Percentiles rank a stretch among this genome's conserved stretches.
phyloP scores from a whole-genome alignment of 345 rosid species.

The Pseudoturritis turrita region DNA sequence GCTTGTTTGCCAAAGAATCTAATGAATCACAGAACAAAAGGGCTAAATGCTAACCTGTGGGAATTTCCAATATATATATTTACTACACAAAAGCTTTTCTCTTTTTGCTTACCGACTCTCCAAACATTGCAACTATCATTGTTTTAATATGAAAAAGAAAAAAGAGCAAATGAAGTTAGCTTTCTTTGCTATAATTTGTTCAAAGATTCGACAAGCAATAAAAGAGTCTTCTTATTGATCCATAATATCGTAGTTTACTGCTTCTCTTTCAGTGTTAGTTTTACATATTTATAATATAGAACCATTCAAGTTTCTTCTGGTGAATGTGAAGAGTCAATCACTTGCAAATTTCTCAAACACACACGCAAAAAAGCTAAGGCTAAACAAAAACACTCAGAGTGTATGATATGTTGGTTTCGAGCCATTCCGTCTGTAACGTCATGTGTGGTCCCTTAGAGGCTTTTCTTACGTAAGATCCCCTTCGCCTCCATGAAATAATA shows the following conservation, averaged over 20 bases:
- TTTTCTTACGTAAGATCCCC: slow-evolving; percentile 1
- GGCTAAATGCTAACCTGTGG: slow-evolving; percentile 13
- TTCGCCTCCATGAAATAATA: slow-evolving; percentile 22
- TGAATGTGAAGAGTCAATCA: not conserved
- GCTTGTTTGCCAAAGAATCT: not conserved
- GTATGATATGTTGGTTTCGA: not conserved
- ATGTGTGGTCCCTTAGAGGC: not conserved
- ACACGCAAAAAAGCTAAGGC: not conserved
- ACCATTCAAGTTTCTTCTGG: not conserved
- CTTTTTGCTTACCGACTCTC: not conserved
- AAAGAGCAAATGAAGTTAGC: not conserved
- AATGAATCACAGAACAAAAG: not conserved
- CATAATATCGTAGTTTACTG: not conserved
- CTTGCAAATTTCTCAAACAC: not conserved
- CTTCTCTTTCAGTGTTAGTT: slow-evolving; percentile 3
- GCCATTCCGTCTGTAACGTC: not conserved
- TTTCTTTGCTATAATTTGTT: not conserved
- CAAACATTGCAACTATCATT: slow-evolving; percentile 18
- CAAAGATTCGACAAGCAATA: not conserved
- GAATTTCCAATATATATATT: not conserved
- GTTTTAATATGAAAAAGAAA: not conserved
- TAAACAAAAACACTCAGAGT: not conserved
- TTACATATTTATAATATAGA: slow-evolving; percentile 4
- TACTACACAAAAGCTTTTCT: not conserved
- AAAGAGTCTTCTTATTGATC: not conserved